These are phyloP conservation scores for Botryotinia narcissicola DNA, from an alignment of 2,329 filamentous ascomycete species.

Conservation along the genomic window DNA sequence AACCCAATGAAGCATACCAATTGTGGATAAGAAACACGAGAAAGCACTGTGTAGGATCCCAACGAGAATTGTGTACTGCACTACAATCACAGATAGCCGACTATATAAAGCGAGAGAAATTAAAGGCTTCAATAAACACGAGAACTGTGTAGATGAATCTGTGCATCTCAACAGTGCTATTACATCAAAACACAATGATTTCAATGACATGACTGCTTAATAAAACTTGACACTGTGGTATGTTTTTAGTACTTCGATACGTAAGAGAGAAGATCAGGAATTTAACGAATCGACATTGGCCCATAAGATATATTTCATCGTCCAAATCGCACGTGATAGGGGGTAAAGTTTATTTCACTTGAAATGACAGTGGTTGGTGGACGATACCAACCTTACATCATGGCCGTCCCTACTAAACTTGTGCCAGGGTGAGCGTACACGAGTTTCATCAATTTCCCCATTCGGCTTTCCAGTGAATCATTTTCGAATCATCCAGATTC, in stretches of 20 bases:
- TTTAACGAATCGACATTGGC: background rate
- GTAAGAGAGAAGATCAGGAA: background rate
- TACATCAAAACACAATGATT: background rate
- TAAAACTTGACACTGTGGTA: background rate
- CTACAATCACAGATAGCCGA: background rate
- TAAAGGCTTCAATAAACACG: background rate
- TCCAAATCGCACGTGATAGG: background rate
- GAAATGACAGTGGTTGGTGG: background rate
- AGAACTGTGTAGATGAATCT: background rate
- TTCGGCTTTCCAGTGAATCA: background rate
- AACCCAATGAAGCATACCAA: background rate
- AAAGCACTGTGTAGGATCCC: background rate
- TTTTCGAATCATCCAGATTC: background rate
- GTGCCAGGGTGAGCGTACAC: background rate
- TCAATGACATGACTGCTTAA: background rate
- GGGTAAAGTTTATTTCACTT: conserved; percentile 5
- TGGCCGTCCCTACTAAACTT: background rate
- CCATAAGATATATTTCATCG: background rate
- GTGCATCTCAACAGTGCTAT: background rate
- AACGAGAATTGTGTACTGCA: background rate
- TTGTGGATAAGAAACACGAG: background rate
- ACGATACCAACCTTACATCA: background rate
- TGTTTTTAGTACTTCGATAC: background rate
- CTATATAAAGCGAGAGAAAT: background rate
- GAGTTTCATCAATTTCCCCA: background rate